A percentile compares a stretch with the other conserved stretches of the same genome.
Conservation (phyloP, 2,329 filamentous ascomycete genomes). For the Beauveria brongniartii region DNA sequence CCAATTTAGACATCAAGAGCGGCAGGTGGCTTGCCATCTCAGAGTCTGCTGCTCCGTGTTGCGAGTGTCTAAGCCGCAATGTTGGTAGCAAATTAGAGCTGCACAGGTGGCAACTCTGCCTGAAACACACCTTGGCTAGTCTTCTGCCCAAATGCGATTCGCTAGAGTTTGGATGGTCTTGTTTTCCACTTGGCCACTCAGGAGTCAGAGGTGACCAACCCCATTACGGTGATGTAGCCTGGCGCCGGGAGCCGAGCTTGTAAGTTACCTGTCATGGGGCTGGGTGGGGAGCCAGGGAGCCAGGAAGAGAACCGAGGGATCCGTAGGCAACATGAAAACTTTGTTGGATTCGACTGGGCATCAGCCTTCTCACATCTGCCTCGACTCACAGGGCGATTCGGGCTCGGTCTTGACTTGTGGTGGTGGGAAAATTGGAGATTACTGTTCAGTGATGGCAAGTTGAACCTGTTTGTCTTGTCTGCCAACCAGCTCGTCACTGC, state of each 20-base stretch:
- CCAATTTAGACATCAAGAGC: not conserved
- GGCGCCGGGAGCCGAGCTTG: not conserved
- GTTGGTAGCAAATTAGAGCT: not conserved
- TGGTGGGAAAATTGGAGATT: not conserved
- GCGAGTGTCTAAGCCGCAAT: not conserved
- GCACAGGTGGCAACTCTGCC: not conserved
- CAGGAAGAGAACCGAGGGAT: not conserved
- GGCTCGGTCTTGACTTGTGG: not conserved
- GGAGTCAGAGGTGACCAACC: not conserved
- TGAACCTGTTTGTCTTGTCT: not conserved
- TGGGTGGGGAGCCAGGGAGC: not conserved
- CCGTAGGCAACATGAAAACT: not conserved
- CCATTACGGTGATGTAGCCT: not conserved
- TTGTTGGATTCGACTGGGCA: not conserved
- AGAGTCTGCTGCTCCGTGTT: too few relatives aligned
- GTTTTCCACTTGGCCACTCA: not conserved
- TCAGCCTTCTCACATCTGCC: not conserved
- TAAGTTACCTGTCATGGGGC: not conserved
- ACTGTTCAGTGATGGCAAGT: slow-evolving; percentile 2
- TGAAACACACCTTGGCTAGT: not conserved
- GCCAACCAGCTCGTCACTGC: not conserved
- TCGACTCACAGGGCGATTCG: not conserved
- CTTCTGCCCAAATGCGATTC: not conserved
- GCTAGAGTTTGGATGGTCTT: not conserved
- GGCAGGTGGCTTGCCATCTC: not conserved